Conservation (phyloP, 2,329 filamentous ascomycete species). For the Chaetomium sp. region DNA sequence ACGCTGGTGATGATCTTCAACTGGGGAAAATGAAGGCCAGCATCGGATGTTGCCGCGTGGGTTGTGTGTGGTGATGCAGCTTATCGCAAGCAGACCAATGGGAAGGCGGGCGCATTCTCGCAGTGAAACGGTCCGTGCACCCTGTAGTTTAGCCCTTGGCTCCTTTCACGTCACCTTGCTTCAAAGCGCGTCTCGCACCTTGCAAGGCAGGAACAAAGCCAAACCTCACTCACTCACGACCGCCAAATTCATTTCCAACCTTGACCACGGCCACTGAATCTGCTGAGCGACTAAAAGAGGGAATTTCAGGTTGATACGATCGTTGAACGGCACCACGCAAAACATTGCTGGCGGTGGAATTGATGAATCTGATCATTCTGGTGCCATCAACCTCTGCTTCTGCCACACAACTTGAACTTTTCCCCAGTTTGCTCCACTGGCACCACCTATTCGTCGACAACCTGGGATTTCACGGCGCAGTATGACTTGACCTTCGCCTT, state of each 20-base stretch:
- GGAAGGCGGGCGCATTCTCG: constrained; percentile 5
- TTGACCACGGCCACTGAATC: constrained; percentile 13
- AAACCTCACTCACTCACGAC: background rate
- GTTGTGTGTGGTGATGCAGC: constrained; percentile 14
- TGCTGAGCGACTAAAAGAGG: constrained; percentile 1
- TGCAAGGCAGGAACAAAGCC: constrained; percentile 19
- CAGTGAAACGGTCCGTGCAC: constrained; percentile 2
- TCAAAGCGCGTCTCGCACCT: constrained; percentile 22
- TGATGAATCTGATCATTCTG: constrained; percentile 14
- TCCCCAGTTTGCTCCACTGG: background rate
- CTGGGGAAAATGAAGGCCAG: constrained; percentile 9
- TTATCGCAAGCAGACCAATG: constrained; percentile 24
- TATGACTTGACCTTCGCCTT: constrained; percentile 23
- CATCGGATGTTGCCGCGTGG: constrained; percentile 25
- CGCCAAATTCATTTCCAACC: constrained; percentile 1
- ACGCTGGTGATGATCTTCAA: background rate
- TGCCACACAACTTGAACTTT: constrained; percentile 12
- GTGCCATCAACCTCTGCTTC: constrained; percentile 11
- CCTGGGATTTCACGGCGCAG: constrained; percentile 24
- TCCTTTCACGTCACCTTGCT: constrained; percentile 25
- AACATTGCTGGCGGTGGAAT: constrained; percentile 15
- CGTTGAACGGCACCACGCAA: constrained; percentile 6
- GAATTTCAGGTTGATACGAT: background rate
- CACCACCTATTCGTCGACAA: constrained; percentile 11
- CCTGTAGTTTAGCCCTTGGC: background rate